Conservation (phyloP, 495 filamentous ascomycete species). For the Friedmanniomyces simplex region DNA sequence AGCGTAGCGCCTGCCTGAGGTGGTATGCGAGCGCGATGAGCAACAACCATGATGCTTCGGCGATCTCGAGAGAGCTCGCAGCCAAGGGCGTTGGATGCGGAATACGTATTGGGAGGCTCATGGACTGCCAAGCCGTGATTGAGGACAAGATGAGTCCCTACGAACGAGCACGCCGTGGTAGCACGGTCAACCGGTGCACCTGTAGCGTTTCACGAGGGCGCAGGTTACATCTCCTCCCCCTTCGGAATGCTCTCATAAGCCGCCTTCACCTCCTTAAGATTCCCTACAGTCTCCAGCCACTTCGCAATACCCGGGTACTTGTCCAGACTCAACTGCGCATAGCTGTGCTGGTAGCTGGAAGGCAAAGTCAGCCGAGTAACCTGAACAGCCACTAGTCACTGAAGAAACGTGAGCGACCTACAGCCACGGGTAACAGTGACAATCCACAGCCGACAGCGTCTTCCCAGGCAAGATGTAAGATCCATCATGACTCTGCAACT, state of each 20-base stretch:
- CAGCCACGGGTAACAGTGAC: slow-evolving; percentile 41
- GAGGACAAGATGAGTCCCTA: no score
- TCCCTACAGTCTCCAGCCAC: slow-evolving; percentile 16
- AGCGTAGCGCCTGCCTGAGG: no score
- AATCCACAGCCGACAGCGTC: slow-evolving; percentile 32
- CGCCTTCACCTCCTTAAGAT: slow-evolving; percentile 19
- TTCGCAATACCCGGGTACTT: slow-evolving; percentile 28
- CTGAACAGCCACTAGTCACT: neutral
- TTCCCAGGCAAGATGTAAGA: slow-evolving; percentile 32
- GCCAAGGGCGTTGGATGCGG: no score
- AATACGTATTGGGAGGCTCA: no score
- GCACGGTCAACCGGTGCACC: no score
- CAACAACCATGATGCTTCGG: no score
- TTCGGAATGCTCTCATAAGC: slow-evolving; percentile 20
- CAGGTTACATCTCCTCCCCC: slow-evolving; percentile 13
- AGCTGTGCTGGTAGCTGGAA: slow-evolving; percentile 20
- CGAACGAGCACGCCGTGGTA: no score
- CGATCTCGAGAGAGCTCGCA: no score
- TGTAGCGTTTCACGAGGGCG: no score
- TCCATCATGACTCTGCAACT: slow-evolving; percentile 34
- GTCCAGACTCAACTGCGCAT: slow-evolving; percentile 36
- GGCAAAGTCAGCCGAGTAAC: neutral
- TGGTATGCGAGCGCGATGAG: no score
- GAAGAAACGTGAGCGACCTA: neutral
- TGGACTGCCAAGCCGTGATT: no score